Base-by-base conservation (phyloP, 352 stramenopile genomes). In the Phytophthora palmivora region DNA sequence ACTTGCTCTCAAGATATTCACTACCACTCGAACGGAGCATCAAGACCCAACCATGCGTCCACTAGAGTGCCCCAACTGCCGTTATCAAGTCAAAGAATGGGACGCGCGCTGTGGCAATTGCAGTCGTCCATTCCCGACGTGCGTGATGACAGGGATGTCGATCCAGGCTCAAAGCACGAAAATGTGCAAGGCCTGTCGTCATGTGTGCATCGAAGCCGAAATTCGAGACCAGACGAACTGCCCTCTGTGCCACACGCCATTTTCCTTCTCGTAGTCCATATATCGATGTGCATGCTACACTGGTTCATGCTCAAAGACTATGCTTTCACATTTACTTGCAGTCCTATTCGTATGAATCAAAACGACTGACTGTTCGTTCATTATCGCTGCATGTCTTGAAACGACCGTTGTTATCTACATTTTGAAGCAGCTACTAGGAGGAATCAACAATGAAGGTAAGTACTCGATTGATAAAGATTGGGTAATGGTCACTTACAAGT, bases 1-100 rank as follows among this genome's bases (percentile, higher is more conserved):
- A 47, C 69, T 95, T 16, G 78, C 88, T 22, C 80, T 94, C 48
- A 82, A 92, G 58, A 96, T 98, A 42, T 98, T 98, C 68, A 89
- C 78, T 16, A 79, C 72, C 36, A 76, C 90, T 4, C 58, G 75
- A 21, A 86, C 89, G 7, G 58, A 73, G 36, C 51, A 57, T 1
- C 69, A 88, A 28, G 91, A 98, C 64, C 88, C 88, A 11, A 80
- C 83, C 24, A 78, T 77, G 28, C 82, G 91, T n/a, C 82, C 88
- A 7, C 70, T 89, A 7, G 82, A 95, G 49, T 97, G 91, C 50
- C 75, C 82, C 15, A 79, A 82, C 28, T 97, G 91, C 65, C 75
- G 89, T 16, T 84, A 72, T 37, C 83, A 91, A 55, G 79, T 96
- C 12, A 90, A 91, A 49, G 78, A 94, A 52, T 98, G 92, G 87